Conservation (phyloP, 345 rosid genomes). For the Brassica nigra region DNA sequence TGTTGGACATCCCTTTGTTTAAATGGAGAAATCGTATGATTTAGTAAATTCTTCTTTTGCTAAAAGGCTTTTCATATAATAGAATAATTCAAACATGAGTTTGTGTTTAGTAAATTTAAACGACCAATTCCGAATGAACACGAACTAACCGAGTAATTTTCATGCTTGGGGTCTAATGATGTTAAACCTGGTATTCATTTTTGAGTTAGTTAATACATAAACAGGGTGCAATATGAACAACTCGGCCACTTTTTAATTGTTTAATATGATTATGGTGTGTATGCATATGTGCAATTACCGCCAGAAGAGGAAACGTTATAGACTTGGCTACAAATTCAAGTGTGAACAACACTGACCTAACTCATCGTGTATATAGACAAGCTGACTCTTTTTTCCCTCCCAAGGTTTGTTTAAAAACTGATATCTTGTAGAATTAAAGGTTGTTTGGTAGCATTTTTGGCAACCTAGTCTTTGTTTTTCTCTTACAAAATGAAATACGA, state of each 20-base stretch:
- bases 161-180: not conserved
- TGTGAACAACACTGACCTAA: conserved; percentile 35
- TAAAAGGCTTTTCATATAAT: not conserved
- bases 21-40: not conserved
- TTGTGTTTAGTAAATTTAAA: not conserved
- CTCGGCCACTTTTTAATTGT: not conserved
- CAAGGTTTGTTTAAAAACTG: not conserved
- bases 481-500: not conserved
- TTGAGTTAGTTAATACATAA: not conserved
- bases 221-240: not conserved
- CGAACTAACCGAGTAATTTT: not conserved
- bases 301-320: conserved; percentile 1
- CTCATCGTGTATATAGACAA: conserved; percentile 7
- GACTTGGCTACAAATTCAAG: conserved; percentile 5
- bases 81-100: not conserved
- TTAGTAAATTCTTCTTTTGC: not conserved
- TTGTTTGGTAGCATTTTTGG: conserved; percentile 3
- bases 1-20: not conserved
- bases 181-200: not conserved
- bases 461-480: not conserved
- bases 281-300: conserved; percentile 15
- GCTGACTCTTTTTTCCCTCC: conserved; percentile 12
- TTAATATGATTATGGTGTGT: conserved; percentile 3
- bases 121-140: not conserved
- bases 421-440: not conserved